phyloP scores from a whole-genome alignment of 1,139 yeast genomes.

The Yamadazyma dendronema region DNA sequence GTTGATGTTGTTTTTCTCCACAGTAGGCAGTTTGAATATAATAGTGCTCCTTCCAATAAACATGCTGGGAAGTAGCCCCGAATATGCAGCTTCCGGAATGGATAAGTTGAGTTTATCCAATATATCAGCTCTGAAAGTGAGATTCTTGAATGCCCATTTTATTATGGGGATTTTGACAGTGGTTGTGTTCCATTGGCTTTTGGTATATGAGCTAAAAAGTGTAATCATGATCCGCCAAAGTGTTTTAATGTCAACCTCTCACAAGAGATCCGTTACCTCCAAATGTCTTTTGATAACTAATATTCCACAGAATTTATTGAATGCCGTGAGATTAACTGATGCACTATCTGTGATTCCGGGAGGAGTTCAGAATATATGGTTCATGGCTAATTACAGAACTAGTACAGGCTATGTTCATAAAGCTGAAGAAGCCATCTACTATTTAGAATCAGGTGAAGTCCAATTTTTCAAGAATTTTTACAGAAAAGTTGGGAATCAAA shows the following conservation, averaged over 20 bases:
- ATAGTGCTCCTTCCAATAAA: slow-evolving; percentile 59
- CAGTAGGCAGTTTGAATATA: slow-evolving; percentile 50
- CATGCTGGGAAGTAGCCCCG: slow-evolving; percentile 37
- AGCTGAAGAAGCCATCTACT: slow-evolving; percentile 31
- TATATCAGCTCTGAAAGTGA: slow-evolving; percentile 47
- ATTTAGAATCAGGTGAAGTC: slow-evolving; percentile 39
- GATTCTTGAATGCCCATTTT: slow-evolving; percentile 53
- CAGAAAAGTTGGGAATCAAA: slow-evolving; percentile 6
- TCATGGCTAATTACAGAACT: slow-evolving; percentile 42
- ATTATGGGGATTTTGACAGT: slow-evolving; percentile 51
- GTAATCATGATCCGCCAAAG: slow-evolving; percentile 45
- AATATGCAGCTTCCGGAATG: slow-evolving; percentile 43
- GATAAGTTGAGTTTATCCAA: slow-evolving; percentile 64
- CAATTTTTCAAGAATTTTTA: slow-evolving; percentile 17
- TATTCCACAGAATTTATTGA: slow-evolving; percentile 39
- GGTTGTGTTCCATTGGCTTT: slow-evolving; percentile 50
- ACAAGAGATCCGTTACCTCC: slow-evolving; percentile 25
- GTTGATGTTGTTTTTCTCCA: slow-evolving; percentile 45
- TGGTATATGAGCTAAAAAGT: slow-evolving; percentile 49
- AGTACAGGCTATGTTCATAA: slow-evolving; percentile 28
- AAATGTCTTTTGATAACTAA: slow-evolving; percentile 49
- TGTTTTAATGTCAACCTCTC: slow-evolving; percentile 28
- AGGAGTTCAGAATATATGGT: slow-evolving; percentile 50
- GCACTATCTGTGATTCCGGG: slow-evolving; percentile 40
- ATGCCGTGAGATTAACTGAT: slow-evolving; percentile 22